Conservation (phyloP, 345 rosid genomes). For the Heritiera fomes region DNA sequence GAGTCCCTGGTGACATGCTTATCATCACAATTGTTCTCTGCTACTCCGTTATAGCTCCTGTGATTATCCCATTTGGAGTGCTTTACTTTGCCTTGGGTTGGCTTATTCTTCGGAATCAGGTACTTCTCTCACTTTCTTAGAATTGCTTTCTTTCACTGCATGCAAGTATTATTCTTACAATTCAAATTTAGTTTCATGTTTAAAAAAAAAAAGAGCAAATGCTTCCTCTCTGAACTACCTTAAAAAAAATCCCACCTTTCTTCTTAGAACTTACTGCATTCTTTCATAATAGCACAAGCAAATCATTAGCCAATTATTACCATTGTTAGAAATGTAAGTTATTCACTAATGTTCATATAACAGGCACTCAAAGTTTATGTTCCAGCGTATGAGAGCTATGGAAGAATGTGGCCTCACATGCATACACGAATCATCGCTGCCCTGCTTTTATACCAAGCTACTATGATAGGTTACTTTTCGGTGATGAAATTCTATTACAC, state of each 20-base stretch:
- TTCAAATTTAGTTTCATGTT: neutral
- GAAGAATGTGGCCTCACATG: conserved; percentile 98
- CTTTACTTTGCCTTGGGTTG: conserved; percentile 81
- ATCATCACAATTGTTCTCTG: conserved; percentile 66
- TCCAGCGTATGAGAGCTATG: conserved; percentile 80
- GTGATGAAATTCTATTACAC: conserved; percentile 47
- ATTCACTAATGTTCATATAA: neutral
- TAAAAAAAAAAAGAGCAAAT: neutral
- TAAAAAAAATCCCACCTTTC: neutral
- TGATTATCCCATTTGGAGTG: conserved; percentile 75
- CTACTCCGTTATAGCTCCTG: conserved; percentile 84
- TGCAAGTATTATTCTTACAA: neutral
- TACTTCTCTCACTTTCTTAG: neutral
- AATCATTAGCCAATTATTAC: neutral
- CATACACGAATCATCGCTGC: conserved; percentile 59
- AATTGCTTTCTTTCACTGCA: neutral
- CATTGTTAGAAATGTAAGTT: neutral
- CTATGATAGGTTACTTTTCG: conserved; percentile 72
- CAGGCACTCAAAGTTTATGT: conserved; percentile 91
- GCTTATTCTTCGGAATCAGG: conserved; percentile 90
- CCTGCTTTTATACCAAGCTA: conserved; percentile 65
- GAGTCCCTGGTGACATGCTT: conserved; percentile 80
- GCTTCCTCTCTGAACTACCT: neutral
- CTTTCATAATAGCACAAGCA: neutral
- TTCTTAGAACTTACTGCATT: too few relatives aligned